Base-by-base conservation (phyloP, 129 eudicot genomes). In the Sambucus nigra region DNA sequence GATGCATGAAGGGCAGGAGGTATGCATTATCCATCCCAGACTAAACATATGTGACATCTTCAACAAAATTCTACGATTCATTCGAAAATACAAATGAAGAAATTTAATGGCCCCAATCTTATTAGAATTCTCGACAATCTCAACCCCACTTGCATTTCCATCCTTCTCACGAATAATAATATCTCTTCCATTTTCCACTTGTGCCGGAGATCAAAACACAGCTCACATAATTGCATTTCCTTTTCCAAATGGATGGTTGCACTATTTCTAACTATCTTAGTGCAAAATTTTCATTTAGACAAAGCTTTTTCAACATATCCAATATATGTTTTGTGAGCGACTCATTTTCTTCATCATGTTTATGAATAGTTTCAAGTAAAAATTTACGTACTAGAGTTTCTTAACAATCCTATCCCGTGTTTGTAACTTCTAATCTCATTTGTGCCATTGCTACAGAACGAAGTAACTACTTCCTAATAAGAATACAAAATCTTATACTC, bases 371-470 rank as follows among this genome's bases (percentile, higher is more conserved):
- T 31, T 75, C 87, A 40, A 64, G 62, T 25, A 82, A 67, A 56
- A 80, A 69, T 51, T 76, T 83, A 56, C 79, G 64, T 25, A 61
- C 2, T 4, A 69, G 76, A 29, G 68, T 61, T 26, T 75, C 82
- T 40, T 82, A 82, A 65, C 61, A 66, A 31, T 80, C 82, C 13
- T 73, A 56, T 29, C 88, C 88, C 52, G 76, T 31, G 65, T 58
- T 75, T 15, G 69, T 80, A 44, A 80, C 83, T 62, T 80, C 88
- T 2, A 76, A 61, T 51, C 69, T 80, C 88, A 80, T 80, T 32
- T 80, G 88, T 24, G 88, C 88, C 21, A 80, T 25, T 5, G 83
- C 88, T 41, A 83, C 88, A 20, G 88, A 83, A 40, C 88, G 83
- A 5, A 83, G 88, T 71, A 80, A 55, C 72, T 80, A 76, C 71